Percentiles rank a stretch among this genome's conserved stretches.
These are phyloP conservation scores for Cryptococcus floricola DNA, from an alignment of 1,284 basidiomycete genomes.

Conservation along the genomic window DNA sequence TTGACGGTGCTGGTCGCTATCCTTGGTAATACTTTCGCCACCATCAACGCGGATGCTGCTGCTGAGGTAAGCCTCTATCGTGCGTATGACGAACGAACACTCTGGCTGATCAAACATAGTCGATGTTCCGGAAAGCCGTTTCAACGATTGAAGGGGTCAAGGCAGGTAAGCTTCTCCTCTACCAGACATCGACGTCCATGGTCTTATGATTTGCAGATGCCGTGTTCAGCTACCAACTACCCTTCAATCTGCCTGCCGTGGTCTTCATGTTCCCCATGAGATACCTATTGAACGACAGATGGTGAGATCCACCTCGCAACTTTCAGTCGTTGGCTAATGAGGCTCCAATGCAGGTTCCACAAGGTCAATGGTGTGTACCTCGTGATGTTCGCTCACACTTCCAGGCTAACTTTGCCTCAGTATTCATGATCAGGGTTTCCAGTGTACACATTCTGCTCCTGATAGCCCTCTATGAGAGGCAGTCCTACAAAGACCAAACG, in stretches of 20 bases:
- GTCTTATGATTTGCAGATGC: conserved; percentile 59
- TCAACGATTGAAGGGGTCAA: conserved; percentile 73
- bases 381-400: not conserved
- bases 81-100: not conserved
- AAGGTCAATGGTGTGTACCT: conserved; percentile 72
- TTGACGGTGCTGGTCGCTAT: conserved; percentile 59
- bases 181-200: not conserved
- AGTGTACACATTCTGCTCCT: conserved; percentile 78
- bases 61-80: conserved; percentile 62
- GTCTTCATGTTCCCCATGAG: conserved; percentile 76
- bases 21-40: conserved; percentile 86
- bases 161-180: conserved; percentile 25
- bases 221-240: conserved; percentile 88
- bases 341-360: conserved; percentile 26
- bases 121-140: conserved; percentile 87
- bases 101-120: conserved; percentile 51
- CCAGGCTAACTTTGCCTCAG: conserved; percentile 16
- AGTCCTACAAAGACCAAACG: conserved; percentile 60
- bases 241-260: conserved; percentile 77
- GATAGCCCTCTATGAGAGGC: conserved; percentile 79
- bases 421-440: conserved; percentile 59
- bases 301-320: conserved; percentile 42
- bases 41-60: conserved; percentile 82
- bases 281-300: conserved; percentile 60
- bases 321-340: not conserved